Conservation (phyloP, 169 alveolate species). For the Plasmodium inui region DNA sequence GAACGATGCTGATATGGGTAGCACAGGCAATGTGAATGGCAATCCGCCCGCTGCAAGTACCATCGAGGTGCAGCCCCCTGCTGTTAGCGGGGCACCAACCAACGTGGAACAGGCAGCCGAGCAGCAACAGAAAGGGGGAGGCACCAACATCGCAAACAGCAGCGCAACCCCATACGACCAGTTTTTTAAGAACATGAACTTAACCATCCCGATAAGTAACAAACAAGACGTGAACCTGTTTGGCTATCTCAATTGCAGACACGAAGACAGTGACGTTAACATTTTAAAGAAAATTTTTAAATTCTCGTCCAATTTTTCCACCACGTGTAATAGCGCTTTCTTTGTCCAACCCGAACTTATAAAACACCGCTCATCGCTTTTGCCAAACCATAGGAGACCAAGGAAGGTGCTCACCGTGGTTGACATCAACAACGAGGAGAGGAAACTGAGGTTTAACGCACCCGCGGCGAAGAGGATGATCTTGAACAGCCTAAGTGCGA, state of each 20-base stretch:
- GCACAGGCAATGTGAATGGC: neutral
- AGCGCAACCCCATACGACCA: neutral
- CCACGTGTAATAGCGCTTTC: conserved; percentile 70
- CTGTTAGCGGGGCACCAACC: neutral
- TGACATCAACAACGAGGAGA: conserved; percentile 73
- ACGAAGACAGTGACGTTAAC: conserved; percentile 71
- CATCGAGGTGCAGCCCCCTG: neutral
- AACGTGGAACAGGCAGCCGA: neutral
- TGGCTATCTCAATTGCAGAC: conserved; percentile 57
- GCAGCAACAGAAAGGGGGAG: neutral
- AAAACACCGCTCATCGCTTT: conserved; percentile 55
- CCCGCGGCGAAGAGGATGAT: conserved; percentile 74
- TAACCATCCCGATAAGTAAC: conserved; percentile 26
- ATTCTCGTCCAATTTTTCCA: conserved; percentile 50
- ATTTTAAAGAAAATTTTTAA: conserved; percentile 46
- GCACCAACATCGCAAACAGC: no score
- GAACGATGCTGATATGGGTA: neutral
- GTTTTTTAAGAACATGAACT: conserved; percentile 56
- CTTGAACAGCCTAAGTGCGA: conserved; percentile 56
- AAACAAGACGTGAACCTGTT: conserved; percentile 34
- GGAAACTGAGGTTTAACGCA: conserved; percentile 67
- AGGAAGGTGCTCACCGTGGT: conserved; percentile 50
- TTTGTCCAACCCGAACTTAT: conserved; percentile 69
- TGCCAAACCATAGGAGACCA: conserved; percentile 62
- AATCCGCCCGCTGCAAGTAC: neutral